phyloP scores from a whole-genome alignment of 2,329 filamentous ascomycete genomes.

The Elsinoe batatas region DNA sequence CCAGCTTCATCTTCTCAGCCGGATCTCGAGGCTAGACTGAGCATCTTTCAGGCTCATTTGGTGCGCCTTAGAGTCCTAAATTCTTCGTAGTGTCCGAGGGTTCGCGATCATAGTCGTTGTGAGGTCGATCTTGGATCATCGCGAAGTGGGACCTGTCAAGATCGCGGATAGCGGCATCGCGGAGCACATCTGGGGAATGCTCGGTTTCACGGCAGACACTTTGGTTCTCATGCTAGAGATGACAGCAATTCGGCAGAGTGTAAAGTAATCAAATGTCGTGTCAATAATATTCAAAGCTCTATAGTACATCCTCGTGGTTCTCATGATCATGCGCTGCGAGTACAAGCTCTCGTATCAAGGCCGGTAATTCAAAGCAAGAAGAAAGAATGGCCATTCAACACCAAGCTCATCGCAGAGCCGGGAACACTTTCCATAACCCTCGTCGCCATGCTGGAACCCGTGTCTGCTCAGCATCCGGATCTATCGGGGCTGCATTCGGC shows the following conservation, averaged over 20 bases:
- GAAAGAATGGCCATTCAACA: not conserved
- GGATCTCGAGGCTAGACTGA: constrained; percentile 1
- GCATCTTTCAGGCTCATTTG: not conserved
- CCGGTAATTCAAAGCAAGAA: not conserved
- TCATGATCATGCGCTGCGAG: not conserved
- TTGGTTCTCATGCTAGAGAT: too few species aligned
- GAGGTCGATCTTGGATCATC: too few species aligned
- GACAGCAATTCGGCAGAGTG: too few species aligned
- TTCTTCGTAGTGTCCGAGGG: not conserved
- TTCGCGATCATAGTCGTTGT: not conserved
- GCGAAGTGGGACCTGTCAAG: too few species aligned
- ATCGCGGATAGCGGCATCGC: too few species aligned
- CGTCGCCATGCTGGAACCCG: constrained; percentile 16
- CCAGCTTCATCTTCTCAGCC: constrained; percentile 6
- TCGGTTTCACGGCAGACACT: too few species aligned
- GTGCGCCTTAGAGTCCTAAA: not conserved
- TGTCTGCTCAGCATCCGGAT: constrained; percentile 24
- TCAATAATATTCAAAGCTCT: not conserved
- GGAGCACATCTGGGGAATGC: too few species aligned
- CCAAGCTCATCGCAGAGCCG: constrained; percentile 2
- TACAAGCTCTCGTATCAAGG: not conserved
- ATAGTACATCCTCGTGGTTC: constrained; percentile 5
- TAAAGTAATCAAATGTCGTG: too few species aligned
- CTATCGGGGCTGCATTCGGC: constrained; percentile 18
- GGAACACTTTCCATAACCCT: constrained; percentile 23